Conservation (phyloP, 768 basidiomycete genomes). For the Amanita pallidorosea region DNA sequence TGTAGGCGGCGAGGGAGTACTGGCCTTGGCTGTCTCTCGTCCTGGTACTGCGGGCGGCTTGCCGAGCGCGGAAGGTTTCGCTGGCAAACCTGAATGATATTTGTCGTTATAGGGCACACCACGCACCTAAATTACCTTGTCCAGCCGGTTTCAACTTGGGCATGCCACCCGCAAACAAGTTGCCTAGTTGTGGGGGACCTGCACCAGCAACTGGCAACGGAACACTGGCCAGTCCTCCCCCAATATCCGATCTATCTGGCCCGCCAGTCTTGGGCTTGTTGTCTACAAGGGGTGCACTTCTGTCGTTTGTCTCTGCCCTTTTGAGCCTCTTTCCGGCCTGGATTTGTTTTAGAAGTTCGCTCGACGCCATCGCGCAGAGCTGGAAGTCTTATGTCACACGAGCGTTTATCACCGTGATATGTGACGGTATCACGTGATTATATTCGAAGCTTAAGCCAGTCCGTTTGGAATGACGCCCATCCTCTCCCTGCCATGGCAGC, state of each 20-base stretch:
- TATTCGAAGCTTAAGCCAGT: neutral
- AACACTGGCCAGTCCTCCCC: slow-evolving; percentile 10
- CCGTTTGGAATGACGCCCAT: neutral
- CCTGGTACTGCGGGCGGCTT: slow-evolving; percentile 60
- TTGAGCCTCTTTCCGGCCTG: slow-evolving; percentile 76
- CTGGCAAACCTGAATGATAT: slow-evolving; percentile 20
- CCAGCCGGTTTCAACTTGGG: slow-evolving; percentile 84
- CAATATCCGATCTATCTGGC: slow-evolving; percentile 15
- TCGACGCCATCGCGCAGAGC: slow-evolving; percentile 47
- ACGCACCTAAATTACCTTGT: slow-evolving; percentile 42
- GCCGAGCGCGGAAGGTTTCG: slow-evolving; percentile 50
- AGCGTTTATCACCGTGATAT: neutral
- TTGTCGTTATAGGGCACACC: slow-evolving; percentile 5
- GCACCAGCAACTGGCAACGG: slow-evolving; percentile 15
- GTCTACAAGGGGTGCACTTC: slow-evolving; percentile 59
- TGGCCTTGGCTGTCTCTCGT: slow-evolving; percentile 23
- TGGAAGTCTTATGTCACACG: neutral
- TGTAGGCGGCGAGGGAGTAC: slow-evolving; percentile 18
- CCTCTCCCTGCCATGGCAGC: slow-evolving; percentile 18
- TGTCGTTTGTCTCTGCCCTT: slow-evolving; percentile 76
- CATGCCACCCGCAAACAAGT: slow-evolving; percentile 84
- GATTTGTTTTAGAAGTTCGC: slow-evolving; percentile 70
- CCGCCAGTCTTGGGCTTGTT: slow-evolving; percentile 28
- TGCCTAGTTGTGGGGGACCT: slow-evolving; percentile 71
- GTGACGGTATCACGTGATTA: slow-evolving; percentile 1